phyloP scores from a whole-genome alignment of 768 basidiomycete genomes.

The Holtermanniella nyarrowii region DNA sequence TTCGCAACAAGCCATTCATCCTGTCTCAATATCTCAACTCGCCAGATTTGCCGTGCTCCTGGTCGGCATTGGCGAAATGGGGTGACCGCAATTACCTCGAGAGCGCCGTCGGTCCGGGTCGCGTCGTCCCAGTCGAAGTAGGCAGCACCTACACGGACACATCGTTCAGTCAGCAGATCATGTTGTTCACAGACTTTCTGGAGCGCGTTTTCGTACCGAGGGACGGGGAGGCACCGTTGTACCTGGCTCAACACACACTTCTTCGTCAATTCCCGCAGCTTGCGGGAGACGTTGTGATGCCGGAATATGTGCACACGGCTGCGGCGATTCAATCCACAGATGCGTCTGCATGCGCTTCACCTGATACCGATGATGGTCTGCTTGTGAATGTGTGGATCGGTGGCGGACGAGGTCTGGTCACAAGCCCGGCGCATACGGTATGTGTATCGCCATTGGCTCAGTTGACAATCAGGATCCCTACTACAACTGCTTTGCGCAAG shows the following conservation, averaged over 20 bases:
- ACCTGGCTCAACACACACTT: conserved; percentile 86
- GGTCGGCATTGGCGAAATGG: conserved; percentile 81
- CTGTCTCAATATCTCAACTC: conserved; percentile 47
- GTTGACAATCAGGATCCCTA: conserved; percentile 73
- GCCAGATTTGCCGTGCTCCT: conserved; percentile 33
- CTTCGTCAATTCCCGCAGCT: conserved; percentile 73
- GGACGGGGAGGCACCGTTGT: conserved; percentile 42
- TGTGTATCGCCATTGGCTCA: too few relatives aligned
- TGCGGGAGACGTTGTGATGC: conserved; percentile 62
- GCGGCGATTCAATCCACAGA: conserved; percentile 44
- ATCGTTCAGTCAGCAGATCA: conserved; percentile 70
- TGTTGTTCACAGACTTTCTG: conserved; percentile 70
- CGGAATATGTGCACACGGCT: conserved; percentile 75
- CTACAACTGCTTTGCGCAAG: conserved; percentile 82
- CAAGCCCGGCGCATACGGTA: conserved; percentile 81
- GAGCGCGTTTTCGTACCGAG: conserved; percentile 10
- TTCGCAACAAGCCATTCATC: conserved; percentile 58
- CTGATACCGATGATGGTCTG: conserved; percentile 48
- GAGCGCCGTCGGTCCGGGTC: conserved; percentile 61
- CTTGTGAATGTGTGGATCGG: conserved; percentile 40
- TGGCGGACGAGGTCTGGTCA: conserved; percentile 52
- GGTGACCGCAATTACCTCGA: conserved; percentile 57
- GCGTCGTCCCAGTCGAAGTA: conserved; percentile 82
- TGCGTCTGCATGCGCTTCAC: conserved; percentile 53
- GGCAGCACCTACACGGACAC: conserved; percentile 70